Evolutionary conservation across 345 rosid species (phyloP).

Genomic region (Dipteronia dyeriana): DNA sequence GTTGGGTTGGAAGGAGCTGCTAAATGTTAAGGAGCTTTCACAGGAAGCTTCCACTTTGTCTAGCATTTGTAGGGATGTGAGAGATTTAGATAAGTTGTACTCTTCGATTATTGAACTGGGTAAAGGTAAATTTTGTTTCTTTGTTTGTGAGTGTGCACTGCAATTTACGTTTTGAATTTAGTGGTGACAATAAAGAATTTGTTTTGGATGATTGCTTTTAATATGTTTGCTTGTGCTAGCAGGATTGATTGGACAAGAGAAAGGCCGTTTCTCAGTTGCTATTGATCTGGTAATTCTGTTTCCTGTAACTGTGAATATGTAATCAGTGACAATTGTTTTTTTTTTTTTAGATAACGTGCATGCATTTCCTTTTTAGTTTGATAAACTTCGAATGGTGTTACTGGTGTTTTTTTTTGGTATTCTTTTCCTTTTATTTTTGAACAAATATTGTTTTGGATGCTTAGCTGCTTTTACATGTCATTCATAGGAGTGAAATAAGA

Average conservation of each 20-base stretch:
- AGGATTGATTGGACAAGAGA: slow-evolving; percentile 68
- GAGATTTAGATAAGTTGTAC: slow-evolving; percentile 56
- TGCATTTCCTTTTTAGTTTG: not conserved
- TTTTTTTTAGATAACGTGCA: not conserved
- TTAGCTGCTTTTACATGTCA: not conserved
- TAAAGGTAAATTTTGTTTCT: slow-evolving; percentile 45
- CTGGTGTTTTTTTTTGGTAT: not conserved
- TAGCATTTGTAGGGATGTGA: slow-evolving; percentile 52
- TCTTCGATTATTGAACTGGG: slow-evolving; percentile 66
- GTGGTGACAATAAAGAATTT: not conserved
- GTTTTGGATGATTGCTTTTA: not conserved
- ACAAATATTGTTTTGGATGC: slow-evolving; percentile 3
- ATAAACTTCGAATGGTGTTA: no score
- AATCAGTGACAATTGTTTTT: not conserved
- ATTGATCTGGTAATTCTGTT: slow-evolving; percentile 69
- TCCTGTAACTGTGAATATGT: slow-evolving; percentile 13
- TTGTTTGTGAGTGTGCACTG: not conserved
- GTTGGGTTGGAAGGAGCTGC: slow-evolving; percentile 70
- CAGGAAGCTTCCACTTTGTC: slow-evolving; percentile 34
- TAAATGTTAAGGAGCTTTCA: slow-evolving; percentile 25
- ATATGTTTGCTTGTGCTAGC: slow-evolving; percentile 30
- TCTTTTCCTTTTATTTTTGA: not conserved
- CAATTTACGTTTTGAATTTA: not conserved
- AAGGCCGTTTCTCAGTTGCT: slow-evolving; percentile 67
- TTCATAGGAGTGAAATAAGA: not conserved